Evolutionary conservation across 1,284 basidiomycete species (phyloP).

Genomic region (Tilletiopsis washingtonensis): DNA sequence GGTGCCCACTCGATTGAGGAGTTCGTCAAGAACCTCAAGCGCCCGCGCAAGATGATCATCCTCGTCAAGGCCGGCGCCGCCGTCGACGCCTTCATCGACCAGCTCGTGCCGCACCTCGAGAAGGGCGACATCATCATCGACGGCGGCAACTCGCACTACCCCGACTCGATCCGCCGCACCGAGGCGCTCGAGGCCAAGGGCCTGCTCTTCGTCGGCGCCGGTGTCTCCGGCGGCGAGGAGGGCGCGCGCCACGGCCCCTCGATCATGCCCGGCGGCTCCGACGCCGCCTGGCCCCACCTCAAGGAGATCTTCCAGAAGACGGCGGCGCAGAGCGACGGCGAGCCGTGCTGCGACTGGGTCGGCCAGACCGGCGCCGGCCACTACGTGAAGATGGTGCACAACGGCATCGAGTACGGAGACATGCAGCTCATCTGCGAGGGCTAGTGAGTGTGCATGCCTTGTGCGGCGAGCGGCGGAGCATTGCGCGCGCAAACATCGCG

Average conservation of each 20-base stretch:
- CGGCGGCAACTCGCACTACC: slow-evolving; percentile 98
- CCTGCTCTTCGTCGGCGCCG: slow-evolving; percentile 91
- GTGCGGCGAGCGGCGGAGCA: no score
- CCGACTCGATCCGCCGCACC: slow-evolving; percentile 90
- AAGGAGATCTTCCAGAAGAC: slow-evolving; percentile 99
- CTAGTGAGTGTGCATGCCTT: no score
- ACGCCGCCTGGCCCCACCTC: slow-evolving; percentile 89
- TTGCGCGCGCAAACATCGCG: no score
- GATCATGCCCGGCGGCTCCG: slow-evolving; percentile 96
- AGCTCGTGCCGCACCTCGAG: slow-evolving; percentile 56
- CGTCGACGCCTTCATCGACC: slow-evolving; percentile 57
- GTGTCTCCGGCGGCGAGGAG: slow-evolving; percentile 99
- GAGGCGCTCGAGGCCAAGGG: slow-evolving; percentile 90
- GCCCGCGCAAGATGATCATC: slow-evolving; percentile 72
- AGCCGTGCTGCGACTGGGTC: slow-evolving; percentile 99
- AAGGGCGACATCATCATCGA: slow-evolving; percentile 91
- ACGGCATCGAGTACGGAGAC: slow-evolving; percentile 86
- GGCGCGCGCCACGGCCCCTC: slow-evolving; percentile 96
- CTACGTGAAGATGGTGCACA: slow-evolving; percentile 99
- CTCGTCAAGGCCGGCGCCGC: slow-evolving; percentile 69
- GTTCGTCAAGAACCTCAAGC: slow-evolving; percentile 57
- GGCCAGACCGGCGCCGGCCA: slow-evolving; percentile 88
- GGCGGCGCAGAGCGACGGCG: slow-evolving; percentile 86
- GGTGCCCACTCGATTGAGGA: slow-evolving; percentile 92
- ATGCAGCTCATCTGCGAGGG: slow-evolving; percentile 97